These are phyloP conservation scores for Coniochaeta prunicola DNA, from an alignment of 2,329 filamentous ascomycete species.

Conservation along the genomic window DNA sequence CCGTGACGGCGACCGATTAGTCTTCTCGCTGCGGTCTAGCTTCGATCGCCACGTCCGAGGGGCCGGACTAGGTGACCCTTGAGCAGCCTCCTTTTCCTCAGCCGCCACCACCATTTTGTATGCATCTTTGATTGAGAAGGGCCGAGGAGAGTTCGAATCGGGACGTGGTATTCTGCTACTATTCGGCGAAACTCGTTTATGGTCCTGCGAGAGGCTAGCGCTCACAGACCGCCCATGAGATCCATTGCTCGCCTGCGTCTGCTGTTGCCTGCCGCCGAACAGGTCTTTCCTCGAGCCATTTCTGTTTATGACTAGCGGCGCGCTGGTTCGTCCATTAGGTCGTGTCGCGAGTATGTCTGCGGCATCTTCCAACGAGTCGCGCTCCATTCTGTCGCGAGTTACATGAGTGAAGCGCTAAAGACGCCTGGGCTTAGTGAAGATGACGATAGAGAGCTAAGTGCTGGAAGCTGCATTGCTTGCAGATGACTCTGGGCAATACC, in stretches of 20 bases:
- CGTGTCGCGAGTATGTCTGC: constrained; percentile 11
- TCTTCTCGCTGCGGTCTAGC: constrained; percentile 21
- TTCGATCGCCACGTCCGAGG: constrained; percentile 35
- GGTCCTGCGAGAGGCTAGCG: constrained; percentile 14
- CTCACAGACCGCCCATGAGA: constrained; percentile 14
- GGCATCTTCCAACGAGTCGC: constrained; percentile 10
- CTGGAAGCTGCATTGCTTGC: constrained; percentile 5
- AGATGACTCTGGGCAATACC: constrained; percentile 1
- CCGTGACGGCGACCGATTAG: constrained; percentile 7
- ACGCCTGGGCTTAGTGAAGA: background rate
- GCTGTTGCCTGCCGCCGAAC: constrained; percentile 17
- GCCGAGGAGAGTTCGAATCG: constrained; percentile 6
- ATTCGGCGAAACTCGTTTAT: constrained; percentile 9
- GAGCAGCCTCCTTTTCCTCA: constrained; percentile 25
- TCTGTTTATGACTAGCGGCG: constrained; percentile 28
- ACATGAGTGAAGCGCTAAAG: background rate
- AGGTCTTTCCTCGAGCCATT: constrained; percentile 31
- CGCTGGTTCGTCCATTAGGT: constrained; percentile 16
- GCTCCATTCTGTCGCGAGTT: constrained; percentile 14
- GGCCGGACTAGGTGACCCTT: constrained; percentile 44
- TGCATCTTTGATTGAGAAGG: constrained; percentile 35
- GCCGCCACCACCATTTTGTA: constrained; percentile 25
- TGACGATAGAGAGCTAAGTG: constrained; percentile 2
- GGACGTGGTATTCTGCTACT: constrained; percentile 19
- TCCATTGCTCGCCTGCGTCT: background rate